Percentiles rank a stretch among this genome's conserved stretches.
Conservation (phyloP, 306 rosid species). For the Spatholobus suberectus region DNA sequence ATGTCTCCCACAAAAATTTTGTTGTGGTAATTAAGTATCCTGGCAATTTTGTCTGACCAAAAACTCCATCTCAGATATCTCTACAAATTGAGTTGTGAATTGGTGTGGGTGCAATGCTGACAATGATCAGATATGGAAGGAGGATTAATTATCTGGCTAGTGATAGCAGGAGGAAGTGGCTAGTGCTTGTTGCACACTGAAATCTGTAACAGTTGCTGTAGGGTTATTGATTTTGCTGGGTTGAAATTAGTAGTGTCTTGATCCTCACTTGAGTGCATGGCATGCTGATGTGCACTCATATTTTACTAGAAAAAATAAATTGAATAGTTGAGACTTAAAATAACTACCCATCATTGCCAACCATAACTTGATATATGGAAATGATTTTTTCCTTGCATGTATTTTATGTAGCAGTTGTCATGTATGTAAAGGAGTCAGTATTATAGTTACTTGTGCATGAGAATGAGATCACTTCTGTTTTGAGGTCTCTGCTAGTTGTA, state of each 20-base stretch:
- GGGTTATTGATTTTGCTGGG: background rate
- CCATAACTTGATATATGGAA: background rate
- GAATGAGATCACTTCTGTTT: background rate
- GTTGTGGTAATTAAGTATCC: background rate
- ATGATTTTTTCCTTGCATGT: background rate
- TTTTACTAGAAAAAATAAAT: constrained; percentile 4
- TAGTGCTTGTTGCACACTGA: constrained; percentile 12
- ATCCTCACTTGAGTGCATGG: constrained; percentile 1
- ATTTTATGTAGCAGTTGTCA: background rate
- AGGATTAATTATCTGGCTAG: background rate
- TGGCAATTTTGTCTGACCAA: background rate
- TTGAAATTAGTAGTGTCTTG: background rate
- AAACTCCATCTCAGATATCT: background rate
- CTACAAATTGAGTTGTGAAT: background rate
- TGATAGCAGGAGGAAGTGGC: constrained; percentile 10
- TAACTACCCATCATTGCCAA: background rate
- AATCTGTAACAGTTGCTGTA: background rate
- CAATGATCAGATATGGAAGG: constrained; percentile 13
- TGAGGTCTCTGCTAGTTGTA: background rate
- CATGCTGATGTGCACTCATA: background rate
- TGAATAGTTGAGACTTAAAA: background rate
- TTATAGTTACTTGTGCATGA: background rate
- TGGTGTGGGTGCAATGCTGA: background rate
- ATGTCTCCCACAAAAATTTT: background rate
- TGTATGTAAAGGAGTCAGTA: background rate